These are phyloP conservation scores for Quercus alba DNA, from an alignment of 306 rosid genomes.

Conservation along the genomic window DNA sequence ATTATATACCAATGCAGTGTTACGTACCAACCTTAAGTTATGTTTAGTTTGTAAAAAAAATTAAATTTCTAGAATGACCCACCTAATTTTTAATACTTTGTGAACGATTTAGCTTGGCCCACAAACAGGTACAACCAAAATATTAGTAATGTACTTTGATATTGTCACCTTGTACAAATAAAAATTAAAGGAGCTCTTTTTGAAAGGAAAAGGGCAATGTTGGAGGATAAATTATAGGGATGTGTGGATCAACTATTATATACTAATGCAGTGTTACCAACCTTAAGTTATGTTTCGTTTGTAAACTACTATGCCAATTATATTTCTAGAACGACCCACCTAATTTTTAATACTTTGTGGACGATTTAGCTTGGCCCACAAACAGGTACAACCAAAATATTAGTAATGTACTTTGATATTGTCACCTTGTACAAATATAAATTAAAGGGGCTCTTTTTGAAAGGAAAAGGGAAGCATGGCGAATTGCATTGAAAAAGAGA, in stretches of 20 bases:
- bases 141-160: no score
- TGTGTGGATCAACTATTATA: constrained; percentile 12
- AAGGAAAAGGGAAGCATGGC: neutral
- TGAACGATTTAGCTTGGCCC: neutral
- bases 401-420: no score
- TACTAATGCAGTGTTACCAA: constrained; percentile 8
- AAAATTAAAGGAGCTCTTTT: neutral
- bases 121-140: neutral
- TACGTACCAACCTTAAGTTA: neutral
- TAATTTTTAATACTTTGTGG: neutral
- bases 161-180: no score
- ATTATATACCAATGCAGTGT: constrained; percentile 18
- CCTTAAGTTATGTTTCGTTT: constrained; percentile 9
- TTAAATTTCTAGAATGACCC: constrained; percentile 28
- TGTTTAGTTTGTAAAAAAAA: constrained; percentile 18
- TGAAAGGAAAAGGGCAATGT: neutral
- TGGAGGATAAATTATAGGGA: neutral
- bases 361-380: neutral
- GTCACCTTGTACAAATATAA: no score
- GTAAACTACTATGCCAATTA: constrained; percentile 10
- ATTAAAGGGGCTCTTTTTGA: neutral
- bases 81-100: constrained; percentile 2
- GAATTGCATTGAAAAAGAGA: no score
- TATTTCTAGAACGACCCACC: constrained; percentile 32
- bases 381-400: no score